phyloP scores from a whole-genome alignment of 805 yeast genomes.

The Saccharomycopsis microspora region DNA sequence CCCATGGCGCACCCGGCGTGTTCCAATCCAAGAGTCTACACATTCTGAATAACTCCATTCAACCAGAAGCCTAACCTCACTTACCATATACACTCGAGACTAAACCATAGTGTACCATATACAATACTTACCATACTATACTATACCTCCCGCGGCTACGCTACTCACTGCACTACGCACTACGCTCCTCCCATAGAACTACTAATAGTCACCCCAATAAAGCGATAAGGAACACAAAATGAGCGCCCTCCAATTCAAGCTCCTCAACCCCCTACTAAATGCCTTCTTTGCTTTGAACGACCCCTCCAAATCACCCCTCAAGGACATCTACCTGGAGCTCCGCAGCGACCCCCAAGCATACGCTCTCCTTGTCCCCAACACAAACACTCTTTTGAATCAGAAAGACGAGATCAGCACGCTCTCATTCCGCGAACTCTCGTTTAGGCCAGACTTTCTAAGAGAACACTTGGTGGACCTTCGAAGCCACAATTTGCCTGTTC shows the following conservation, averaged over 20 bases:
- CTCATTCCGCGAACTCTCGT: conserved; percentile 9
- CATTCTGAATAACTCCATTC: too few relatives aligned
- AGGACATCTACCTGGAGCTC: conserved; percentile 8
- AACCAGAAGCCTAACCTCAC: too few relatives aligned
- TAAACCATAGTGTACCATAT: too few relatives aligned
- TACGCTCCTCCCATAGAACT: too few relatives aligned
- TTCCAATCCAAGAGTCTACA: too few relatives aligned
- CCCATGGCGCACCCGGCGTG: too few relatives aligned
- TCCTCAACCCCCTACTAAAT: conserved; percentile 15
- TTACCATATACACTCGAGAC: too few relatives aligned
- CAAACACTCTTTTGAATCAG: conserved; percentile 9
- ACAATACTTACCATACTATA: too few relatives aligned
- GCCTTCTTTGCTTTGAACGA: conserved; percentile 12
- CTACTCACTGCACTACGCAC: too few relatives aligned
- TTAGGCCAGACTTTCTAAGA: conserved; percentile 11
- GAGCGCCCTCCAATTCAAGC: conserved; percentile 20
- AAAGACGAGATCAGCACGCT: conserved; percentile 2
- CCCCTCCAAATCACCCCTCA: conserved; percentile 13
- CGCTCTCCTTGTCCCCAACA: conserved; percentile 13
- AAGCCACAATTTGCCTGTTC: conserved; percentile 1
- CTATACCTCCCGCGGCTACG: too few relatives aligned
- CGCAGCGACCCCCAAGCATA: conserved; percentile 11
- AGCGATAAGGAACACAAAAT: conserved; percentile 26
- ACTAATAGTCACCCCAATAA: too few relatives aligned
- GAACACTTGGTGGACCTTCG: conserved; percentile 14